phyloP scores from a whole-genome alignment of 148 eudicot genomes.

The Fagopyrum homotropicum region DNA sequence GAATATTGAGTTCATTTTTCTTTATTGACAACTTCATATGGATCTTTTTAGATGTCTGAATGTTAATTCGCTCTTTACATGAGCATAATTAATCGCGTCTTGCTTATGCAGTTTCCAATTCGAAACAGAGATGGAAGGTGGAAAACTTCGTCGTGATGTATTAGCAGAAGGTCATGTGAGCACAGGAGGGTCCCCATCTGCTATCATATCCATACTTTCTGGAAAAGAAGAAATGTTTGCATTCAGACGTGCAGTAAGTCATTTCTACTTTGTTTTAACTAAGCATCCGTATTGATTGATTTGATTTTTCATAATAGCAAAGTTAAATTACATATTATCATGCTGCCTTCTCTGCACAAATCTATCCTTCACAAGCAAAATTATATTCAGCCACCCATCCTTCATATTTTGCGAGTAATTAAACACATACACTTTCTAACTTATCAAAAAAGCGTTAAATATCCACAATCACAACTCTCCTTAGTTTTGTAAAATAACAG shows the following conservation, averaged over 20 bases:
- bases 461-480: background rate
- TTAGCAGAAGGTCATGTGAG: constrained; percentile 66
- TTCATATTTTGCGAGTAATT: background rate
- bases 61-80: background rate
- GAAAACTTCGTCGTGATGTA: constrained; percentile 82
- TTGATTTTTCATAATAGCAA: too few species aligned
- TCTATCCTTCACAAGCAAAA: background rate
- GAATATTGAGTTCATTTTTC: background rate
- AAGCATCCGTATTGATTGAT: background rate
- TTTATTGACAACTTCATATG: background rate
- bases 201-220: constrained; percentile 70
- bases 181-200: constrained; percentile 58
- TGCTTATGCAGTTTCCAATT: constrained; percentile 62
- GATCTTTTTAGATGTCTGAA: background rate
- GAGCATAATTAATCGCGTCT: background rate
- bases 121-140: constrained; percentile 88
- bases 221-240: constrained; percentile 96
- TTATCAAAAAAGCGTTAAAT: background rate
- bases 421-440: background rate
- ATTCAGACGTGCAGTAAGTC: constrained; percentile 85
- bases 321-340: too few species aligned
- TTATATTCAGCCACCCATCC: background rate
- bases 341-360: background rate
- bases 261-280: background rate
- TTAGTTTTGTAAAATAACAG: background rate